Percentiles rank a stretch among this genome's conserved stretches.
phyloP scores from a whole-genome alignment of 1,284 basidiomycete genomes.

The Sporisorium iseilematis-ciliati region DNA sequence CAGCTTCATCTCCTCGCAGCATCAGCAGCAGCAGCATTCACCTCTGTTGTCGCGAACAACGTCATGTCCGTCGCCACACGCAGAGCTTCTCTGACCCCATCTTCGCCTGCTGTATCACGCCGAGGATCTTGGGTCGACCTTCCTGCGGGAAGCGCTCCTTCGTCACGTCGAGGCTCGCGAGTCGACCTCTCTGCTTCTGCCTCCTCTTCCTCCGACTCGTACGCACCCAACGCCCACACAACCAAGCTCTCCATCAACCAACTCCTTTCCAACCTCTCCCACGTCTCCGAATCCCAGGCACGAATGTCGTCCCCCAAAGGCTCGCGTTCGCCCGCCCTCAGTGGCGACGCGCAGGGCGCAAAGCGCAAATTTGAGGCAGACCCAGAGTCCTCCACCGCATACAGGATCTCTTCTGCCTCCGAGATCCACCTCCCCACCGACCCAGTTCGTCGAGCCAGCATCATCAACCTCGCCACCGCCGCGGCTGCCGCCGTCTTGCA shows the following conservation, averaged over 20 bases:
- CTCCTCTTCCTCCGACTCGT: slow-evolving; percentile 9
- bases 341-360: slow-evolving; percentile 9
- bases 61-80: slow-evolving; percentile 43
- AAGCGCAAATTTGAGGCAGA: slow-evolving; percentile 47
- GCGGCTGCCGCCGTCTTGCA: slow-evolving; percentile 48
- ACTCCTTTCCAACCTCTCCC: slow-evolving; percentile 33
- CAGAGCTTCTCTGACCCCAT: slow-evolving; percentile 40
- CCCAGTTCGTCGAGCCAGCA: slow-evolving; percentile 42
- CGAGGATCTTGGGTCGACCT: slow-evolving; percentile 44
- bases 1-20: slow-evolving; percentile 5
- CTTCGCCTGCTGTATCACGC: slow-evolving; percentile 39
- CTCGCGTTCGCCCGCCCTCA: slow-evolving; percentile 15
- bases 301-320: slow-evolving; percentile 30
- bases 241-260: slow-evolving; percentile 39
- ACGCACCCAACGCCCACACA: slow-evolving; percentile 13
- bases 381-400: slow-evolving; percentile 15
- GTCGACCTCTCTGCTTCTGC: slow-evolving; percentile 28
- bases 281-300: slow-evolving; percentile 16
- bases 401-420: slow-evolving; percentile 23
- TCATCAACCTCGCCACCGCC: slow-evolving; percentile 51
- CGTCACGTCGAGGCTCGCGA: slow-evolving; percentile 35
- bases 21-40: neutral
- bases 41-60: slow-evolving; percentile 1
- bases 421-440: slow-evolving; percentile 42
- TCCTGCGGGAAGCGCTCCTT: slow-evolving; percentile 18